phyloP scores from a whole-genome alignment of 208 protist genomes.

The Acanthamoeba castellanii region DNA sequence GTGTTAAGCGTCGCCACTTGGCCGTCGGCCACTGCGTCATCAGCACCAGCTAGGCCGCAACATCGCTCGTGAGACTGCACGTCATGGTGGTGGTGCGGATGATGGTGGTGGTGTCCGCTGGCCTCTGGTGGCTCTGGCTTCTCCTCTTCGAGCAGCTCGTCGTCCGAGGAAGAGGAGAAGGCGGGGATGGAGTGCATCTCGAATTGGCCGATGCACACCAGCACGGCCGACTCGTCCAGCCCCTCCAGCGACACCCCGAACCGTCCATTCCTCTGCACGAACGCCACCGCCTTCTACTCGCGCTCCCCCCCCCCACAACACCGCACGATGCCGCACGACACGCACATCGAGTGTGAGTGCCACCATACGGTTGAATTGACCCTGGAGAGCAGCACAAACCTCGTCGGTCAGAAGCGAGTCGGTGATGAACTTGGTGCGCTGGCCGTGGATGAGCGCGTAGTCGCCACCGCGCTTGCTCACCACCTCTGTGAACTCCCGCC shows the following conservation, averaged over 20 bases:
- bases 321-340: background rate
- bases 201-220: slow-evolving; percentile 36
- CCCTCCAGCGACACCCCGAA: slow-evolving; percentile 43
- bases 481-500: slow-evolving; percentile 22
- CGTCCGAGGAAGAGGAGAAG: background rate
- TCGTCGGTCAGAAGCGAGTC: slow-evolving; percentile 33
- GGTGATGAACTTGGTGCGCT: slow-evolving; percentile 36
- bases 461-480: slow-evolving; percentile 65
- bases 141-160: background rate
- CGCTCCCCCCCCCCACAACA: too few relatives aligned
- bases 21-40: background rate
- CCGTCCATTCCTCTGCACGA: background rate
- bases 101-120: background rate
- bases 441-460: background rate
- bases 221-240: slow-evolving; percentile 5
- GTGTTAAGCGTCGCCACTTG: background rate
- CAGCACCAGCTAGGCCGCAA: background rate
- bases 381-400: background rate
- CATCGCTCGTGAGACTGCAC: background rate
- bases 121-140: background rate
- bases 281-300: background rate
- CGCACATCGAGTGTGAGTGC: background rate
- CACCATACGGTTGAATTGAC: background rate
- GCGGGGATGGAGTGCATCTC: slow-evolving; percentile 11
- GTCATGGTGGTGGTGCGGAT: background rate